Percentiles rank a stretch among this genome's conserved stretches.
Evolutionary conservation across 352 stramenopile genomes (phyloP).

Genomic region (Phytopythium cucurbitacearum): DNA sequence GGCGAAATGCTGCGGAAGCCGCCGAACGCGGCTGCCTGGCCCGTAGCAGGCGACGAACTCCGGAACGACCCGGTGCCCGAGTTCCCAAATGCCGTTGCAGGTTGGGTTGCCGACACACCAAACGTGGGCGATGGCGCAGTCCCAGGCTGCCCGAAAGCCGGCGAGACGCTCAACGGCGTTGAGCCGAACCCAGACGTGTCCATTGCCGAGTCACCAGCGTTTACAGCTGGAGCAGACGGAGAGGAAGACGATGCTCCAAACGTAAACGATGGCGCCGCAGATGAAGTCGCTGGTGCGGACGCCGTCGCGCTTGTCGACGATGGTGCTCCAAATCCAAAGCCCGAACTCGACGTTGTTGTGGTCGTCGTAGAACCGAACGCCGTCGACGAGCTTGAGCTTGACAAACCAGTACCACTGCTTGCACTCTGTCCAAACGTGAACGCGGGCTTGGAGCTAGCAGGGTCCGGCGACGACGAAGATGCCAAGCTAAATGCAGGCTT

Average conservation of each 20-base stretch:
- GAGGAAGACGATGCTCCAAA: conserved; percentile 26
- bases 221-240: conserved; percentile 12
- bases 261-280: conserved; percentile 26
- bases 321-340: conserved; percentile 11
- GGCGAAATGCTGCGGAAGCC: conserved; percentile 9
- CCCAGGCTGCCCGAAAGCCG: conserved; percentile 15
- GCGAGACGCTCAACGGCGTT: conserved; percentile 6
- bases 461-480: conserved; percentile 27
- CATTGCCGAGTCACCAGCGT: conserved; percentile 13
- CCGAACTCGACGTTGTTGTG: conserved; percentile 22
- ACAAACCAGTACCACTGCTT: neutral
- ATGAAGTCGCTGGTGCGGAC: conserved; percentile 6
- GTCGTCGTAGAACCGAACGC: conserved; percentile 2
- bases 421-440: conserved; percentile 6
- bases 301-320: conserved; percentile 8
- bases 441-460: conserved; percentile 2
- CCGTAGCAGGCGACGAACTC: neutral
- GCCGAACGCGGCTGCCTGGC: conserved; percentile 11
- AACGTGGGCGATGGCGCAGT: conserved; percentile 2
- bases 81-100: neutral
- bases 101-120: neutral
- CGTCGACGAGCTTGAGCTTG: neutral
- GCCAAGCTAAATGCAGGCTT: conserved; percentile 6
- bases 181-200: conserved; percentile 12
- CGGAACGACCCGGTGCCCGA: conserved; percentile 6